Conservation (phyloP, 306 rosid species). For the Castanospermum australe region DNA sequence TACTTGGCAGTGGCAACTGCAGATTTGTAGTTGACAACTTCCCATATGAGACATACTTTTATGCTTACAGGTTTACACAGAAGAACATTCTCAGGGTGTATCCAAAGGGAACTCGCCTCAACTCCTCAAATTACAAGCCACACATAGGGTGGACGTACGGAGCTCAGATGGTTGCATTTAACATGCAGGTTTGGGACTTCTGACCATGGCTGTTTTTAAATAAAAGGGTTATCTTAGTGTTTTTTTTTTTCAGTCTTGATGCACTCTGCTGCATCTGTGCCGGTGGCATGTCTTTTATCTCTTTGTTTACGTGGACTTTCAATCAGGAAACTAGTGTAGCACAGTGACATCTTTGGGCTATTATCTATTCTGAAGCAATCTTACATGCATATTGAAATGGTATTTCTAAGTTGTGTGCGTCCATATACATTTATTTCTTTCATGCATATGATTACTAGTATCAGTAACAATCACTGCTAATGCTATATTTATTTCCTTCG, state of each 20-base stretch:
- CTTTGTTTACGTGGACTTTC: neutral
- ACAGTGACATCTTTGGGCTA: neutral
- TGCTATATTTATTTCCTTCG: neutral
- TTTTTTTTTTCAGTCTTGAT: neutral
- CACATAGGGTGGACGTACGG: constrained; percentile 80
- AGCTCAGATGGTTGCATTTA: constrained; percentile 88
- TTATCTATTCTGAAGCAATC: neutral
- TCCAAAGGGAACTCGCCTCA: constrained; percentile 75
- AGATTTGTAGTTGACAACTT: constrained; percentile 6
- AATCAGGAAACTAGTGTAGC: neutral
- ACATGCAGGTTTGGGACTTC: constrained; percentile 72
- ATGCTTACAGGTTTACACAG: constrained; percentile 65
- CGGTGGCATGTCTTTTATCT: neutral
- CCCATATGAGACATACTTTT: constrained; percentile 3
- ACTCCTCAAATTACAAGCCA: constrained; percentile 73
- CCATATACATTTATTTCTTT: neutral
- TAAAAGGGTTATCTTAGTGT: neutral
- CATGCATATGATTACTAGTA: neutral
- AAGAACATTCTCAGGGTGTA: constrained; percentile 64
- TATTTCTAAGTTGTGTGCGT: neutral
- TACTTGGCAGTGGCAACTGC: neutral
- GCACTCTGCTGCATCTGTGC: neutral
- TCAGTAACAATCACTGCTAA: neutral
- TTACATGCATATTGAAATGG: neutral
- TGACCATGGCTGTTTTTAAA: neutral